phyloP scores from a whole-genome alignment of 2,329 filamentous ascomycete species.

The Didymella arachidicola region DNA sequence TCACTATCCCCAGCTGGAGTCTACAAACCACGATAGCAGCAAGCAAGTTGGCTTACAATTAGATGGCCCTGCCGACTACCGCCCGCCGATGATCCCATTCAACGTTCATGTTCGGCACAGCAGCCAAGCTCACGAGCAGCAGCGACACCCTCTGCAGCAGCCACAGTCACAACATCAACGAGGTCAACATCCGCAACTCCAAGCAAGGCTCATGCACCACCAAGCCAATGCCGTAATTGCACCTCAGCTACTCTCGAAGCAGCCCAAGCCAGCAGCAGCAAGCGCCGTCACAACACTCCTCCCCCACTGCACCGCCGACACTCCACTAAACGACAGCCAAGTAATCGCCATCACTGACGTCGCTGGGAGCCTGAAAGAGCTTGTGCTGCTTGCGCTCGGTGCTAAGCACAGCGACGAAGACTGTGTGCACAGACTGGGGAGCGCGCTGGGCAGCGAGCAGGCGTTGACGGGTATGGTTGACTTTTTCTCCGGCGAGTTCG shows the following conservation, averaged over 20 bases:
- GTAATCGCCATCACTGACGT: slow-evolving; percentile 45
- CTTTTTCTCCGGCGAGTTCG: slow-evolving; percentile 48
- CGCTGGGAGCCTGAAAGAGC: slow-evolving; percentile 42
- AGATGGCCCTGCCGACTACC: slow-evolving; percentile 21
- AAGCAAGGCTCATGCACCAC: background rate
- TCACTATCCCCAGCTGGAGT: background rate
- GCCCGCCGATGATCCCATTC: background rate
- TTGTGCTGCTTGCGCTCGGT: slow-evolving; percentile 39
- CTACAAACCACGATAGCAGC: background rate
- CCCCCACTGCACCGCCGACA: slow-evolving; percentile 40
- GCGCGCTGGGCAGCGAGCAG: slow-evolving; percentile 32
- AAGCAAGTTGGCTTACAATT: background rate
- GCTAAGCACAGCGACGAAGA: slow-evolving; percentile 28
- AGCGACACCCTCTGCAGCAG: background rate
- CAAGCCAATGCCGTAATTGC: background rate
- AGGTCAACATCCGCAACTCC: background rate
- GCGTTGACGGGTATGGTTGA: slow-evolving; percentile 34
- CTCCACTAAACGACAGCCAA: slow-evolving; percentile 33
- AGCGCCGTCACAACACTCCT: slow-evolving; percentile 35
- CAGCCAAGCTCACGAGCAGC: background rate
- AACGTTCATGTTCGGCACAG: background rate
- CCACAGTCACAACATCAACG: background rate
- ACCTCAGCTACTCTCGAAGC: background rate
- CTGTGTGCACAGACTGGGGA: slow-evolving; percentile 25
- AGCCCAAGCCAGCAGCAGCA: background rate